Percentiles rank a stretch among this genome's conserved stretches.
phyloP scores from a whole-genome alignment of 345 rosid genomes.

The Reutealis trisperma region DNA sequence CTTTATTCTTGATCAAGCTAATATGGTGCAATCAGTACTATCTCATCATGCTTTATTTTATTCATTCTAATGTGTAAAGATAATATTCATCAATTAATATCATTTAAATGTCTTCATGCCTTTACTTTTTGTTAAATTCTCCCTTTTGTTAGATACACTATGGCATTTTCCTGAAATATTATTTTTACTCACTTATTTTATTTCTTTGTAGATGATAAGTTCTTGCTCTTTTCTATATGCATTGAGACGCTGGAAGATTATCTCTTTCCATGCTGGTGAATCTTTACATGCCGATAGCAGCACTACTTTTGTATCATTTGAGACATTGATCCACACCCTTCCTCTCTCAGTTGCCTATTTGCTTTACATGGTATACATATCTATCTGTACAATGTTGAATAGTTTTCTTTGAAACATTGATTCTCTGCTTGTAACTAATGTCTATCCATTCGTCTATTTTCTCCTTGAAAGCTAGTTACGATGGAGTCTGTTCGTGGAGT shows the following conservation, averaged over 20 bases:
- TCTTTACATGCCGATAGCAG: constrained; percentile 51
- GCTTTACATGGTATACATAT: constrained; percentile 78
- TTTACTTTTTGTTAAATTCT: not conserved
- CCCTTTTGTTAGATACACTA: constrained; percentile 8
- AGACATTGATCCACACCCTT: constrained; percentile 71
- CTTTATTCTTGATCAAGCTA: not conserved
- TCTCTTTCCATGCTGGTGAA: constrained; percentile 64
- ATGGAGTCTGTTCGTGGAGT: constrained; percentile 98
- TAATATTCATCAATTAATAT: not conserved
- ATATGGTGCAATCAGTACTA: not conserved
- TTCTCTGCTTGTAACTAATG: constrained; percentile 15
- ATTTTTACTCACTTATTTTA: constrained; percentile 1
- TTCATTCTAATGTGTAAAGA: not conserved
- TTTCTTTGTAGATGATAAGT: constrained; percentile 61
- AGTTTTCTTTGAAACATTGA: not conserved
- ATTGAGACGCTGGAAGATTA: constrained; percentile 64
- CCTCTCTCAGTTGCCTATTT: constrained; percentile 81
- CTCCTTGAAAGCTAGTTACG: constrained; percentile 70
- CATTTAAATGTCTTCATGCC: not conserved
- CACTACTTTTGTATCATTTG: constrained; percentile 54
- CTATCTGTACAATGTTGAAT: not conserved
- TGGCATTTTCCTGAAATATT: not conserved
- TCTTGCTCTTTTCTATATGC: constrained; percentile 73
- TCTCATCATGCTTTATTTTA: not conserved
- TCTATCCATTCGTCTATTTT: constrained; percentile 20